These are phyloP conservation scores for Calamus simplicifolius DNA, from an alignment of 176 grass and related monocot species.

Conservation along the genomic window DNA sequence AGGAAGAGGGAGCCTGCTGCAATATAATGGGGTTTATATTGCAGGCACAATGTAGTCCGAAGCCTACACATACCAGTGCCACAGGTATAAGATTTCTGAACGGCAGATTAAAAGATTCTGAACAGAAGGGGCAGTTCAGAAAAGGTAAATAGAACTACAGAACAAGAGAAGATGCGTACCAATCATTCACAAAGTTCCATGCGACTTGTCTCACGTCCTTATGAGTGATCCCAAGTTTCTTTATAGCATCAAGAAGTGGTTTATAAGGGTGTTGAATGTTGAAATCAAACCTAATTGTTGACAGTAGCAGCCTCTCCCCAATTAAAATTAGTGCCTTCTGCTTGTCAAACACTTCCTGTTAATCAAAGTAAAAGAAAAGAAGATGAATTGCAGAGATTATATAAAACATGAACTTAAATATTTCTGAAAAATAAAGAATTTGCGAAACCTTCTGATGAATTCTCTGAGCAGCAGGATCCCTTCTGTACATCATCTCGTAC, in stretches of 20 bases:
- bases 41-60: constrained; percentile 55
- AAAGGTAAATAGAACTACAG: no score
- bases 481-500: constrained; percentile 48
- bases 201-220: constrained; percentile 48
- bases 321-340: constrained; percentile 44
- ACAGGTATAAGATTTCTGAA: no score
- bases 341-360: constrained; percentile 42
- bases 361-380: no score
- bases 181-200: constrained; percentile 41
- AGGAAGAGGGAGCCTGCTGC: constrained; percentile 64
- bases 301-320: constrained; percentile 54
- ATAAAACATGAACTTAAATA: no score
- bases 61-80: constrained; percentile 35
- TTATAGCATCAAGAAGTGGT: constrained; percentile 45
- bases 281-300: constrained; percentile 66
- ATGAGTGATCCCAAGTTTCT: constrained; percentile 33
- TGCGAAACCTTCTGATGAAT: constrained; percentile 36
- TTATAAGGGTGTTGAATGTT: constrained; percentile 56
- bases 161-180: constrained; percentile 14
- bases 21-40: constrained; percentile 65
- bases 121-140: no score
- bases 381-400: no score
- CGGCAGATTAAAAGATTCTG: no score
- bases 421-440: neutral
- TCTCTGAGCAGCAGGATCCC: constrained; percentile 39